These are phyloP conservation scores for Chlorella sp. DNA, from an alignment of 139 green algal genomes.

Conservation along the genomic window DNA sequence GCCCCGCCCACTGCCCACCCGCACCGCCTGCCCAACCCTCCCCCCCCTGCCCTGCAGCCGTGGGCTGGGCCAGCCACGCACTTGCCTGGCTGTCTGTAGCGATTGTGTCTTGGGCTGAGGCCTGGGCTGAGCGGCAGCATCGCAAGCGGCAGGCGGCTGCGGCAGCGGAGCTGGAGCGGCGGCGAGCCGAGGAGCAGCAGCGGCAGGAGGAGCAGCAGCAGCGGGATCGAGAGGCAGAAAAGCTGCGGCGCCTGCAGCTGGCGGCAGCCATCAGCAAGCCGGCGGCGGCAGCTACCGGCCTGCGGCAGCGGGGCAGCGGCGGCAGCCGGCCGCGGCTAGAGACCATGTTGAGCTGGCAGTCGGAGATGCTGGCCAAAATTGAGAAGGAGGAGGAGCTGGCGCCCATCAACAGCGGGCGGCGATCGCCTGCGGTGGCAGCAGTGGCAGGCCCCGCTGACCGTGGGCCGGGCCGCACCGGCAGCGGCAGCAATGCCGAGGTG, in stretches of 20 bases:
- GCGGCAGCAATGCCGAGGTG: background rate
- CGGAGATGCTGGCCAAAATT: no score
- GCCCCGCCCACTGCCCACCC: background rate
- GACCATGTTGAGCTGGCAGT: no score
- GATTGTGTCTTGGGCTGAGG: background rate
- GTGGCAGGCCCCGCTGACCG: no score
- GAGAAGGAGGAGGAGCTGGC: background rate
- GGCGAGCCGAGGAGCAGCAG: background rate
- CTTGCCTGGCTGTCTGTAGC: background rate
- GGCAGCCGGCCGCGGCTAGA: background rate
- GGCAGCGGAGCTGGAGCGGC: background rate
- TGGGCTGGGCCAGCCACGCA: background rate
- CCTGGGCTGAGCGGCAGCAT: slow-evolving; percentile 1
- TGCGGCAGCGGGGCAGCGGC: background rate
- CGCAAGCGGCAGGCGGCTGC: background rate
- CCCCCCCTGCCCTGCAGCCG: background rate
- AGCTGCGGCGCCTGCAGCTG: background rate
- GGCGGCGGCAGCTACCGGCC: background rate
- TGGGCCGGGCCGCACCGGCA: no score
- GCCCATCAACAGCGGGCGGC: no score
- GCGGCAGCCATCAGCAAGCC: background rate
- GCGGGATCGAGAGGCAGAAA: background rate
- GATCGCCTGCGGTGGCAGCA: no score
- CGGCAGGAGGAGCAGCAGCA: background rate
- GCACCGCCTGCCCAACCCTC: background rate